Base-by-base conservation (phyloP, 1,284 basidiomycete species). In the Rhodotorula sp. region DNA sequence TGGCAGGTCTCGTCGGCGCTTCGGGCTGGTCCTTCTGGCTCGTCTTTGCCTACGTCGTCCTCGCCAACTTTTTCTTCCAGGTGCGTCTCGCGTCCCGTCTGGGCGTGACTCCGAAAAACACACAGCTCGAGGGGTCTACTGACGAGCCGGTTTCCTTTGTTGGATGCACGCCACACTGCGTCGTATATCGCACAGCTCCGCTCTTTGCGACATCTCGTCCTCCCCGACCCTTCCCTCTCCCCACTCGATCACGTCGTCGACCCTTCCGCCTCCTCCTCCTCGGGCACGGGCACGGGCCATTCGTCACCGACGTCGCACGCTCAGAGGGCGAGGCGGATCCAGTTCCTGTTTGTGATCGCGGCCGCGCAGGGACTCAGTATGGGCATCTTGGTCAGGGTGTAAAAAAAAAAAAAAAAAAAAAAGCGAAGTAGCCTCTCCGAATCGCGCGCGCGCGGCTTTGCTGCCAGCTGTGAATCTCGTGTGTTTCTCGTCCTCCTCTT, bases 31-130 rank as follows among this genome's bases (percentile, higher is more conserved):
- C 93, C 54, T 93, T 90, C 80, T 85, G 86, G 69, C 69, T 87
- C 31, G 85, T 90, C 8, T 97, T 97, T 80, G 72, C 91, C 59
- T 97, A 98, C 82, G 86, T 88, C 21, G 91, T 94, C 81, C 83
- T 89, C 47, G 91, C 95, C 26, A 95, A 95, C 73, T 93, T 90
- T 0, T 95, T 98, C 83, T 98, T 99, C 86, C 84, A 97, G 61
- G 92, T 93, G 78, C 74, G 89, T 85, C 45, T 52, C 19, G 55
- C 34, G 34, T 34, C 34, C 8, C 6, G 34, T 34, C 34, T 34
- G 34, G 5, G 1, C 34, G 34, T 34, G 8, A 34, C 34, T 6
- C 34, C 8, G 34, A 34, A 7, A 8, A 34, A 6, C 2, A 28
- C 6, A 50, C 58, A 21, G 54, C 38, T 26, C 26, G 38, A 57